Percentiles rank a stretch among this genome's conserved stretches.
Evolutionary conservation across 2,329 filamentous ascomycete species (phyloP).

Genomic region (Fusarium cicatricum): DNA sequence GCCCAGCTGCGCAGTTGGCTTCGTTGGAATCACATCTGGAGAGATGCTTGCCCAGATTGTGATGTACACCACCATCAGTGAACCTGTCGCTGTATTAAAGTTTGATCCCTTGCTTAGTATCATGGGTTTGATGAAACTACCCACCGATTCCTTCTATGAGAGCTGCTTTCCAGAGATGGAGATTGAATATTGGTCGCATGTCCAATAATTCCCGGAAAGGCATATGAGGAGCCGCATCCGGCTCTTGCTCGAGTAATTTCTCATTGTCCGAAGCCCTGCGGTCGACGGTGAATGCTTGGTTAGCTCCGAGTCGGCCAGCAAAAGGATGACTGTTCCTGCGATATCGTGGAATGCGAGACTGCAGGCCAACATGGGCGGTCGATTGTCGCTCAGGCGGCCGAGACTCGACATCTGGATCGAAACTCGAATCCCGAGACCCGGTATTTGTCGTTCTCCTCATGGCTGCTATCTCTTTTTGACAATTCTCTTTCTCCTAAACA

Average conservation of each 20-base stretch:
- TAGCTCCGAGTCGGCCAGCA: conserved; percentile 34
- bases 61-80: conserved; percentile 34
- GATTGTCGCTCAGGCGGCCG: neutral
- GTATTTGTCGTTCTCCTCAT: too few species aligned
- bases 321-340: conserved; percentile 24
- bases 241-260: conserved; percentile 42
- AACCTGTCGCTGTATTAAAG: conserved; percentile 1
- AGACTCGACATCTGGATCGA: conserved; percentile 16
- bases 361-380: too few species aligned
- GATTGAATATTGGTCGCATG: conserved; percentile 44
- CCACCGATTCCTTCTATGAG: conserved; percentile 49
- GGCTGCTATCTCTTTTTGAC: too few species aligned
- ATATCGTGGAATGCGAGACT: neutral
- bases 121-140: rapidly evolving
- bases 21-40: conserved; percentile 13
- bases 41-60: conserved; percentile 29
- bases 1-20: conserved; percentile 25
- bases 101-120: neutral
- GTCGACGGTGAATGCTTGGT: conserved; percentile 23
- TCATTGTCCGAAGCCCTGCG: conserved; percentile 1
- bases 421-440: too few species aligned
- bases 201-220: conserved; percentile 47
- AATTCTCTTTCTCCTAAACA: too few species aligned
- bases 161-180: conserved; percentile 51
- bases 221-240: conserved; percentile 54